Base-by-base conservation (phyloP, 2,329 filamentous ascomycete species). In the Apiospora hydei region DNA sequence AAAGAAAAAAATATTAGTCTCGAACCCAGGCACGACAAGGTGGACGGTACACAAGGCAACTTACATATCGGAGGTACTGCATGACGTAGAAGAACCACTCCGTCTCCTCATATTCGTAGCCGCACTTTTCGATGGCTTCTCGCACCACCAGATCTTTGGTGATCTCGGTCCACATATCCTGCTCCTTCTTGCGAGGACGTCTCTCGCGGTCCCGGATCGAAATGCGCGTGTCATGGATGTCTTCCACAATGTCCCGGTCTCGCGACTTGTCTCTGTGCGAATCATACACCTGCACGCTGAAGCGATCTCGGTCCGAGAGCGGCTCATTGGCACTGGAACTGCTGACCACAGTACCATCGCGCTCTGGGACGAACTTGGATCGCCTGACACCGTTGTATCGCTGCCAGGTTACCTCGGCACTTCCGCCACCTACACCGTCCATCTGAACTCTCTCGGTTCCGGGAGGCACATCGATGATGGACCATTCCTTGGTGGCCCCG, bases 131-230 rank as follows among this genome's bases (percentile, higher is more conserved):
- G 75, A 98, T 93, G 24, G 96, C 96, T 80, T 98, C 95, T 70
- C 92, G 91, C 72, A 92, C 87, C 21, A 98, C 94, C 47, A 98
- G 84, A 76, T 98, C 95, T 83, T 97, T 98, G 66, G 96, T 97
- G 77, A 99, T 94, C 83, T 98, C 96, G 0, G 96, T 99, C 96
- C 96, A 98, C 85, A 97, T 93, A 73, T 92, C 90, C 71, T 89
- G 88, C 44, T 88, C 84, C 69, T 86, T 87, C 30, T 85, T 81
- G 18, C 81, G 80, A 21, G 82, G 78, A 21, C 69, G 69, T 5
- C 77, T 70, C 77, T 83, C 72, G 4, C 77, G 70, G 77, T 83
- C 72, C 78, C 82, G 83, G 71, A 83, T 81, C 30, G 78, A 76
- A 75, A 84, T 84, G 74, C 81, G 85, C 74, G 84, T 84, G 74